Evolutionary conservation across 2,329 filamentous ascomycete genomes (phyloP).

Genomic region (Sordariomycetes sp.): DNA sequence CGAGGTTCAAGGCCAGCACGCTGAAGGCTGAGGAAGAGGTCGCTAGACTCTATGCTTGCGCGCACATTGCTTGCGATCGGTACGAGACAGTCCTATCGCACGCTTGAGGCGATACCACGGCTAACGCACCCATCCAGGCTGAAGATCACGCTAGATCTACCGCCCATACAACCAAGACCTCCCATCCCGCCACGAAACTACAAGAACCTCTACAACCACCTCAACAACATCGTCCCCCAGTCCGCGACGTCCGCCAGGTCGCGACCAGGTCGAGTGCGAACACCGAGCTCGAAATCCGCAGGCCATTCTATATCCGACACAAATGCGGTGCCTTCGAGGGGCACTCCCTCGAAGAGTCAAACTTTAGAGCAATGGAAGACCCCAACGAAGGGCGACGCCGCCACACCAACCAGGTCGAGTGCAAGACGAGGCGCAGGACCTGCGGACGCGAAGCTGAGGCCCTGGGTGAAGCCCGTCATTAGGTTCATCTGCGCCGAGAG

Average conservation of each 20-base stretch:
- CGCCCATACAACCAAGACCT: conserved; percentile 64
- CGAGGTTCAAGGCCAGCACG: conserved; percentile 64
- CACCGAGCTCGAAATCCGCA: conserved; percentile 21
- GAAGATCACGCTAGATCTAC: conserved; percentile 67
- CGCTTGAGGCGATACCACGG: neutral
- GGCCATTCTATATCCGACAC: conserved; percentile 13
- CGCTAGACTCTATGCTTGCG: conserved; percentile 74
- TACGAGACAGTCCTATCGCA: conserved; percentile 20
- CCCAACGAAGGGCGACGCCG: conserved; percentile 12
- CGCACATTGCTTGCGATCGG: conserved; percentile 84
- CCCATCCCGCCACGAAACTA: conserved; percentile 76
- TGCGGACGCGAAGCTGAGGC: conserved; percentile 30
- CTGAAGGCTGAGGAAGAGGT: conserved; percentile 83
- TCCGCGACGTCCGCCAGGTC: conserved; percentile 21
- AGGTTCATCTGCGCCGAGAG: conserved; percentile 54
- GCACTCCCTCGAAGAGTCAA: conserved; percentile 36
- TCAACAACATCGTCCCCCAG: conserved; percentile 61
- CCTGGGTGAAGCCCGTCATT: conserved; percentile 63
- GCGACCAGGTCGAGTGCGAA: conserved; percentile 17
- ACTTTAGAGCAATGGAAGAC: conserved; percentile 34
- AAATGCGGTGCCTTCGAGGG: conserved; percentile 26
- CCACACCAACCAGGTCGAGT: conserved; percentile 31
- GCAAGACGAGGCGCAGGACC: conserved; percentile 12
- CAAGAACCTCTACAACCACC: conserved; percentile 71
- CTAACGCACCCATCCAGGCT: conserved; percentile 45